Evolutionary conservation across 2,329 filamentous ascomycete species (phyloP).

Genomic region (Fusarium tuaranense): DNA sequence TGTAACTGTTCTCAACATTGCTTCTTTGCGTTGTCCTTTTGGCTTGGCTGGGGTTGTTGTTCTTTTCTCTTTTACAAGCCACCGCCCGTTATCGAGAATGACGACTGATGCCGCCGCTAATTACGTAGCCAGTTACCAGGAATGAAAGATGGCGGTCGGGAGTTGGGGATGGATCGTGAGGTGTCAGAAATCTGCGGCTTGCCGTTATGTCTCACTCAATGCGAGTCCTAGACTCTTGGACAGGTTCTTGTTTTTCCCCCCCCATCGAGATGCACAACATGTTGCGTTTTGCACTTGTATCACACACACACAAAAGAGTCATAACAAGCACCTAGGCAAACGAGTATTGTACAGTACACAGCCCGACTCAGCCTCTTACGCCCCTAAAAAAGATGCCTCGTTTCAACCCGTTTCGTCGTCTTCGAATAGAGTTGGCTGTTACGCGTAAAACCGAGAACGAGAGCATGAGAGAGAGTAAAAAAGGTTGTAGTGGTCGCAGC

Average conservation of each 20-base stretch:
- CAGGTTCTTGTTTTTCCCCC: not conserved
- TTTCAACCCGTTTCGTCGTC: conserved; percentile 34
- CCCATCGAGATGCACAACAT: conserved; percentile 1
- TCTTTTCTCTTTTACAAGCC: conserved; percentile 6
- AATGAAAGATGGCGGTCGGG: conserved; percentile 16
- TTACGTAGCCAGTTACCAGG: conserved; percentile 33
- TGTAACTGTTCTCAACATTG: conserved; percentile 11
- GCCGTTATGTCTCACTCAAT: conserved; percentile 18
- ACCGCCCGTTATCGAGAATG: conserved; percentile 9
- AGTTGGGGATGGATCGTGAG: conserved; percentile 15
- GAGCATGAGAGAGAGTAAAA: not conserved
- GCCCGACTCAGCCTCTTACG: conserved; percentile 24
- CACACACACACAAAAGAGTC: not conserved
- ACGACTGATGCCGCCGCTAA: conserved; percentile 28
- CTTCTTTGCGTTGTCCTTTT: conserved; percentile 20
- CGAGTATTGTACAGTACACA: conserved; percentile 20
- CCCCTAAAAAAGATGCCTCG: conserved; percentile 7
- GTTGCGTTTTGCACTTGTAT: conserved; percentile 5
- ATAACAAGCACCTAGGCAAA: not conserved
- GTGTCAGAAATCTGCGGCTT: conserved; percentile 30
- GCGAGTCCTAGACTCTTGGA: conserved; percentile 19
- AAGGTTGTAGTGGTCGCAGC: conserved; percentile 36
- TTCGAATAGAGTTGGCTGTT: conserved; percentile 13
- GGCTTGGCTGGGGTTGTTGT: not conserved
- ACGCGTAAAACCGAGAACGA: conserved; percentile 27